Conservation (phyloP, 169 alveolate genomes). For the Cryptosporidium sp. region DNA sequence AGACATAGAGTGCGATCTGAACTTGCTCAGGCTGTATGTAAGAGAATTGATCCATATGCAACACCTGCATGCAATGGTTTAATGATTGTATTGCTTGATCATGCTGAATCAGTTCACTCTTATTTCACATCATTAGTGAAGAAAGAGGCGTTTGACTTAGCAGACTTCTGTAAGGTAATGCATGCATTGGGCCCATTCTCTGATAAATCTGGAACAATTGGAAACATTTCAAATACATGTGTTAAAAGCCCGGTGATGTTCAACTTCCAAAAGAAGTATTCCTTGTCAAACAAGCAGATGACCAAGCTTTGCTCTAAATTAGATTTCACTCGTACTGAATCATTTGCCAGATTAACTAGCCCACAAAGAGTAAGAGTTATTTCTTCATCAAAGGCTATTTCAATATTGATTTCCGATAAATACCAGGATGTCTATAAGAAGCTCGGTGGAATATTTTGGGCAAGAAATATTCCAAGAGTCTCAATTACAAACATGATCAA, state of each 20-base stretch:
- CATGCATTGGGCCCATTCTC: conserved; percentile 48
- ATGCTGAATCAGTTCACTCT: conserved; percentile 43
- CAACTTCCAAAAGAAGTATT: conserved; percentile 42
- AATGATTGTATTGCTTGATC: conserved; percentile 45
- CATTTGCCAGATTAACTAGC: conserved; percentile 44
- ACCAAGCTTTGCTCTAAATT: conserved; percentile 60
- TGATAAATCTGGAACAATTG: conserved; percentile 1
- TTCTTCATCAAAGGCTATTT: conserved; percentile 21
- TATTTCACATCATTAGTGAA: conserved; percentile 40
- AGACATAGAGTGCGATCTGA: conserved; percentile 41
- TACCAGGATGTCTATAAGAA: conserved; percentile 40
- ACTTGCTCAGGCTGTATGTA: conserved; percentile 67
- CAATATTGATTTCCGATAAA: conserved; percentile 33
- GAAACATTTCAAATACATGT: conserved; percentile 36
- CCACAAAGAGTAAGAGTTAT: conserved; percentile 58
- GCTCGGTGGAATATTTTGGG: conserved; percentile 63
- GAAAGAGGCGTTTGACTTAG: conserved; percentile 57
- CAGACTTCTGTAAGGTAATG: conserved; percentile 55
- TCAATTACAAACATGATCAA: conserved; percentile 43
- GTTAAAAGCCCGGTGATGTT: conserved; percentile 40
- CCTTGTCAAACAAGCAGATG: conserved; percentile 32
- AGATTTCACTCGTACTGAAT: conserved; percentile 62
- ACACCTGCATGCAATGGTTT: conserved; percentile 72
- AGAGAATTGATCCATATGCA: conserved; percentile 61
- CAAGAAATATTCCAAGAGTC: conserved; percentile 71